Percentiles rank a stretch among this genome's conserved stretches.
Conservation (phyloP, 2,329 filamentous ascomycete genomes). For the Zymoseptoria ardabiliae region DNA sequence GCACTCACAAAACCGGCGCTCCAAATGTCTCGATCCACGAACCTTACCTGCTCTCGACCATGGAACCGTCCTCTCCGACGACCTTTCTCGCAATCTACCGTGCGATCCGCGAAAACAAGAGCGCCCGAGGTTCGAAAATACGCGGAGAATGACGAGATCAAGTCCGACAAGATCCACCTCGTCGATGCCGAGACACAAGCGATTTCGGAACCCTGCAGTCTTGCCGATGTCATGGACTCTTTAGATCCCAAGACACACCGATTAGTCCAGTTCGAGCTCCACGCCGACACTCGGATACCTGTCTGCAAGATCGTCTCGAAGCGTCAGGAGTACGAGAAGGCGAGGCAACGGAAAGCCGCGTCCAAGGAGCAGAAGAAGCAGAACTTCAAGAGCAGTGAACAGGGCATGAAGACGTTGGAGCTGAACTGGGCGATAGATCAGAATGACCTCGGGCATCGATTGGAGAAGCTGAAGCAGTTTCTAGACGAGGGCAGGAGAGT, state of each 20-base stretch:
- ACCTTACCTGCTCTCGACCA: constrained; percentile 11
- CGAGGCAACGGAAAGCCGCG: constrained; percentile 36
- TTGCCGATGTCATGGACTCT: constrained; percentile 33
- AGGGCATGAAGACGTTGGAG: constrained; percentile 68
- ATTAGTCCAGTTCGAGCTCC: constrained; percentile 40
- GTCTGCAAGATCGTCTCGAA: constrained; percentile 67
- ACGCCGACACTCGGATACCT: constrained; percentile 37
- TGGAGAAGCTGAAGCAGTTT: constrained; percentile 62
- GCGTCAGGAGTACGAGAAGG: constrained; percentile 41
- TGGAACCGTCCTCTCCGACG: constrained; percentile 7
- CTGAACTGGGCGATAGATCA: constrained; percentile 78
- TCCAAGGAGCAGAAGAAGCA: constrained; percentile 40
- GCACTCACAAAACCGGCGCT: constrained; percentile 8
- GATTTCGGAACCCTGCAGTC: constrained; percentile 26
- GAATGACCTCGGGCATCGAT: constrained; percentile 66
- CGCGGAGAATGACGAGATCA: constrained; percentile 45
- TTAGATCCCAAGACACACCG: constrained; percentile 46
- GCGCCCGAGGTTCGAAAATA: constrained; percentile 34
- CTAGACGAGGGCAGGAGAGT: constrained; percentile 68
- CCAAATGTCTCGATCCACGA: constrained; percentile 18
- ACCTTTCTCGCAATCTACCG: constrained; percentile 21
- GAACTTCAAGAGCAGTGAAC: constrained; percentile 31
- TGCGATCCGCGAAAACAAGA: constrained; percentile 27
- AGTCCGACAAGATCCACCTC: constrained; percentile 36
- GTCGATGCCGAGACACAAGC: constrained; percentile 33